These are phyloP conservation scores for Hortiboletus rubellus DNA, from an alignment of 1,284 basidiomycete species.

Conservation along the genomic window DNA sequence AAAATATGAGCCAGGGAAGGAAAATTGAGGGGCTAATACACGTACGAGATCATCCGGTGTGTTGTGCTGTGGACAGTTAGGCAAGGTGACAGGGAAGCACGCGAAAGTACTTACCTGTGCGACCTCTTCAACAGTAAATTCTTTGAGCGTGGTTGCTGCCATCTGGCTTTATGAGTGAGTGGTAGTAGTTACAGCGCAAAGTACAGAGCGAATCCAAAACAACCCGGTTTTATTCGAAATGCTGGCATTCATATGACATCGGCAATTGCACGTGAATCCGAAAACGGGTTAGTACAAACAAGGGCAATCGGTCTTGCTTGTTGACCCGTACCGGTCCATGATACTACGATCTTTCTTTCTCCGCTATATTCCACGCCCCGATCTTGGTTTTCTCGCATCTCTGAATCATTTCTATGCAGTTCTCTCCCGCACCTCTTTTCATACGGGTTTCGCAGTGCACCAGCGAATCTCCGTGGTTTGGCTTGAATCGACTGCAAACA, in stretches of 20 bases:
- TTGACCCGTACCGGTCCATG: too few relatives aligned
- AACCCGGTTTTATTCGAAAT: constrained; percentile 14
- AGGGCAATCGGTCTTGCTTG: too few relatives aligned
- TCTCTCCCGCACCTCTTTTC: not conserved
- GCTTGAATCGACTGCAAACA: not conserved
- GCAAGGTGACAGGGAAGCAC: not conserved
- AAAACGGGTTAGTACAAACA: not conserved
- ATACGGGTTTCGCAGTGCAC: not conserved
- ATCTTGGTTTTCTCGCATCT: not conserved
- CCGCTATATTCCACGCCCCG: not conserved
- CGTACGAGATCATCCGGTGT: constrained; percentile 57
- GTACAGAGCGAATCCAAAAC: not conserved
- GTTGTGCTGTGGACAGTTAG: constrained; percentile 51
- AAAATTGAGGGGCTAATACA: constrained; percentile 1
- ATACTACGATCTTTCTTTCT: too few relatives aligned
- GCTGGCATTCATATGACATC: not conserved
- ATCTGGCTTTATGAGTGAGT: constrained; percentile 25
- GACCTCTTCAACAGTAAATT: constrained; percentile 43
- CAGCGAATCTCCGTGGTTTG: not conserved
- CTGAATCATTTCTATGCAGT: not conserved
- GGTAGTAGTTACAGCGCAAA: not conserved
- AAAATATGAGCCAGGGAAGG: constrained; percentile 9
- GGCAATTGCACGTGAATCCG: constrained; percentile 14
- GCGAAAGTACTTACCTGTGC: constrained; percentile 25
- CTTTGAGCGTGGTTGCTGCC: constrained; percentile 39